Evolutionary conservation across 1,284 basidiomycete genomes (phyloP).

Genomic region (Rhodotorula glutinis): DNA sequence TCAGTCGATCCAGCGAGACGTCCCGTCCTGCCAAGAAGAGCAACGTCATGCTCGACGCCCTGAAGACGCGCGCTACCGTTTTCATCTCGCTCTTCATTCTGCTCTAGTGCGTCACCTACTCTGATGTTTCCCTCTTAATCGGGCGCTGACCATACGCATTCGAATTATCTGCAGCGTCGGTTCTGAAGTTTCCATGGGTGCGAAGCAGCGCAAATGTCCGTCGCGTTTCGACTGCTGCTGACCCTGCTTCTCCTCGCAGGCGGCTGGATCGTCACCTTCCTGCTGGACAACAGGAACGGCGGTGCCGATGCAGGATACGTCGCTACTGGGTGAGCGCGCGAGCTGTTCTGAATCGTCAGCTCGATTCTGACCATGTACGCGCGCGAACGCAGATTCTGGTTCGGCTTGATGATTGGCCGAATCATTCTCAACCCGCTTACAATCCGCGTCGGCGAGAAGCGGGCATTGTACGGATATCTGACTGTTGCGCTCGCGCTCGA

Average conservation of each 20-base stretch:
- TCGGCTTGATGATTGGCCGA: conserved; percentile 29
- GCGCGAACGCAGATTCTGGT: conserved; percentile 20
- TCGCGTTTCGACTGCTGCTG: too few relatives aligned
- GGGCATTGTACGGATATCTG: conserved; percentile 23
- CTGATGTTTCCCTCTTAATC: too few relatives aligned
- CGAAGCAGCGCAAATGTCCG: too few relatives aligned
- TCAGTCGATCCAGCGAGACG: too few relatives aligned
- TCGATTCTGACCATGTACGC: too few relatives aligned
- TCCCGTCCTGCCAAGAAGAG: not conserved
- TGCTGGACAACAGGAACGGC: conserved; percentile 27
- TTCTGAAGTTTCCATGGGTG: conserved; percentile 35
- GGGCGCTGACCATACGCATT: not conserved
- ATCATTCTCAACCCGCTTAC: conserved; percentile 20
- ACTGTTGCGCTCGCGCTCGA: conserved; percentile 22
- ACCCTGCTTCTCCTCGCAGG: too few relatives aligned
- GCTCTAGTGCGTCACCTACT: conserved; percentile 18
- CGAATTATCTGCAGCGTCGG: conserved; percentile 19
- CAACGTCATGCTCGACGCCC: conserved; percentile 9
- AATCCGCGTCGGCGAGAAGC: conserved; percentile 25
- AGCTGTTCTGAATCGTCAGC: not conserved
- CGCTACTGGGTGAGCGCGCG: not conserved
- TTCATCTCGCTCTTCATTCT: conserved; percentile 25
- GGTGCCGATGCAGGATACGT: conserved; percentile 6
- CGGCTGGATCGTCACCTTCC: conserved; percentile 38
- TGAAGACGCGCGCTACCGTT: conserved; percentile 13